Conservation (phyloP, 768 basidiomycete species). For the Russula sp. region DNA sequence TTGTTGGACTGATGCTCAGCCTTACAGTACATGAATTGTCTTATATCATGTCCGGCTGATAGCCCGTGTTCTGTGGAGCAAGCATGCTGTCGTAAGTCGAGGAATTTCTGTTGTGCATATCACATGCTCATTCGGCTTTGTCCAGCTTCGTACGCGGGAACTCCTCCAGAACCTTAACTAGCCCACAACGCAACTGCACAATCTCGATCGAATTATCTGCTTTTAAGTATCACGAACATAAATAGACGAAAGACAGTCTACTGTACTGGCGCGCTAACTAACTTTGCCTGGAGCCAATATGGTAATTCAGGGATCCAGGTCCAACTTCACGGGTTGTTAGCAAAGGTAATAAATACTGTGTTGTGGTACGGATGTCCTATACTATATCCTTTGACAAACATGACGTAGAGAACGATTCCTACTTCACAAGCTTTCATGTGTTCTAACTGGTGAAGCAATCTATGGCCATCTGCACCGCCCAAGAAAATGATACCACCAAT, state of each 20-base stretch:
- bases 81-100: conserved; percentile 73
- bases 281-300: neutral
- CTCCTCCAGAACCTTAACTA: conserved; percentile 15
- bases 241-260: neutral
- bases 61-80: conserved; percentile 69
- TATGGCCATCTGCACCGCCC: no score
- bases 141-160: conserved; percentile 18
- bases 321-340: neutral
- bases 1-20: conserved; percentile 37
- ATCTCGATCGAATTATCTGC: neutral
- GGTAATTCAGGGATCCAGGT: neutral
- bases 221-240: neutral
- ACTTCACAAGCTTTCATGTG: no score
- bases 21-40: conserved; percentile 55
- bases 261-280: neutral
- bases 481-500: no score
- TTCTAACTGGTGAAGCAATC: no score
- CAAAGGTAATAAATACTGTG: neutral
- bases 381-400: neutral
- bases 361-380: no score
- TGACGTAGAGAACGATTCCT: neutral
- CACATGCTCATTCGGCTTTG: conserved; percentile 4
- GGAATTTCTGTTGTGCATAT: neutral
- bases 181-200: neutral
- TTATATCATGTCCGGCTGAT: conserved; percentile 70